Conservation (phyloP, 345 rosid genomes). For the Eucalyptus erythrocorys region DNA sequence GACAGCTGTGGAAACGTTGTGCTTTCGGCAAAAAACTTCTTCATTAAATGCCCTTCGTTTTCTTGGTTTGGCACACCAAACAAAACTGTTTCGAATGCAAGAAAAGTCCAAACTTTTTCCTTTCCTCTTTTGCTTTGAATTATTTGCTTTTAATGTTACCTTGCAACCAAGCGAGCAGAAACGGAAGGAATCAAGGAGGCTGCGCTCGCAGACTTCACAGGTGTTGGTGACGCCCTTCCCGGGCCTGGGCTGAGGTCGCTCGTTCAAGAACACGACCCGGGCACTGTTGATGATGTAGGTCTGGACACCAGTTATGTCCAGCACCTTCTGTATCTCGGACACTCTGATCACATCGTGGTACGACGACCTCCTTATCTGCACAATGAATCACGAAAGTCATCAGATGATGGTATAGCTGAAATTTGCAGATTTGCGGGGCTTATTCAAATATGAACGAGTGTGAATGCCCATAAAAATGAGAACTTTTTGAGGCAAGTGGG, state of each 20-base stretch:
- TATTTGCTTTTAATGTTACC: constrained; percentile 21
- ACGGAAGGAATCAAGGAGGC: constrained; percentile 86
- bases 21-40: background rate
- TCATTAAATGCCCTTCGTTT: background rate
- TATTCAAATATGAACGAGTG: background rate
- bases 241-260: constrained; percentile 96
- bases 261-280: constrained; percentile 86
- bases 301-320: constrained; percentile 87
- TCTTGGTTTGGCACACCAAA: background rate
- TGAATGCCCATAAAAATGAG: background rate
- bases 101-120: background rate
- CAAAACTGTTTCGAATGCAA: background rate
- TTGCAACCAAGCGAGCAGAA: constrained; percentile 99
- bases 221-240: constrained; percentile 93
- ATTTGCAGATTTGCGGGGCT: background rate
- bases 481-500: background rate
- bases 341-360: constrained; percentile 99
- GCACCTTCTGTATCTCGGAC: constrained; percentile 72
- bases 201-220: constrained; percentile 87
- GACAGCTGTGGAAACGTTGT: background rate
- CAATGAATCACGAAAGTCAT: background rate
- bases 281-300: constrained; percentile 98
- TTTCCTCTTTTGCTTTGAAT: background rate
- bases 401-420: background rate
- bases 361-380: constrained; percentile 94